phyloP scores from a whole-genome alignment of 2,329 filamentous ascomycete genomes.

The Aspergillus puulaauensis region DNA sequence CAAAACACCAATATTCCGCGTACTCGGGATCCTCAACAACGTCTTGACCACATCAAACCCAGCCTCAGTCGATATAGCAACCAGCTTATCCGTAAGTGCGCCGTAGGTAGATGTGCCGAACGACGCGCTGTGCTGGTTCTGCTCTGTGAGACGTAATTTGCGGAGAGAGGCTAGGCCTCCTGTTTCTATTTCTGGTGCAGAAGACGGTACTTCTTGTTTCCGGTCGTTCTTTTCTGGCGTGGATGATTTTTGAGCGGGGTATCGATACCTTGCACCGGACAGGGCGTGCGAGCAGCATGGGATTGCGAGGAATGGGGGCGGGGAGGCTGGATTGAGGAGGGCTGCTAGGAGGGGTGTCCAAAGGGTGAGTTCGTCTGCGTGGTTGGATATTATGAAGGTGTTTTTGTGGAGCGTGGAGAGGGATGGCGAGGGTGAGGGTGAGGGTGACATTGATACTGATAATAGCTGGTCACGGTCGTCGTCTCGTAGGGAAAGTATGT shows the following conservation, averaged over 20 bases:
- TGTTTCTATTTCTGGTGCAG: not conserved
- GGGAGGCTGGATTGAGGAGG: slow-evolving; percentile 52
- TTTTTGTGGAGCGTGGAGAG: slow-evolving; percentile 67
- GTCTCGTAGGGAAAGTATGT: slow-evolving; percentile 17
- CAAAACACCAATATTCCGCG: slow-evolving; percentile 78
- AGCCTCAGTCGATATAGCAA: slow-evolving; percentile 66
- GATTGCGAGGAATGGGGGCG: slow-evolving; percentile 84
- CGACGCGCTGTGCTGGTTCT: slow-evolving; percentile 25
- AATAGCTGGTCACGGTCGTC: not conserved
- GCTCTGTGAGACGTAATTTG: slow-evolving; percentile 31
- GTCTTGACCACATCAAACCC: slow-evolving; percentile 79
- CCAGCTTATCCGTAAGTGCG: slow-evolving; percentile 76
- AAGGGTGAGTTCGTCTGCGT: slow-evolving; percentile 91
- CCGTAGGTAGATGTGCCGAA: slow-evolving; percentile 71
- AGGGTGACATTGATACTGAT: not conserved
- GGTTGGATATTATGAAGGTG: slow-evolving; percentile 95
- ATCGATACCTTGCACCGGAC: slow-evolving; percentile 69
- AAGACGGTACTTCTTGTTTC: not conserved
- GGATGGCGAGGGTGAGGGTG: slow-evolving; percentile 55
- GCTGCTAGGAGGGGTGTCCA: slow-evolving; percentile 91
- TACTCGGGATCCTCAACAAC: slow-evolving; percentile 87
- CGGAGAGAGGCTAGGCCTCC: slow-evolving; percentile 44
- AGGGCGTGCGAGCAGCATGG: slow-evolving; percentile 93
- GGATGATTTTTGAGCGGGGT: slow-evolving; percentile 26
- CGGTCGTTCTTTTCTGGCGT: too few relatives aligned